These are phyloP conservation scores for Alternaria solani DNA, from an alignment of 2,329 filamentous ascomycete genomes.

Conservation along the genomic window DNA sequence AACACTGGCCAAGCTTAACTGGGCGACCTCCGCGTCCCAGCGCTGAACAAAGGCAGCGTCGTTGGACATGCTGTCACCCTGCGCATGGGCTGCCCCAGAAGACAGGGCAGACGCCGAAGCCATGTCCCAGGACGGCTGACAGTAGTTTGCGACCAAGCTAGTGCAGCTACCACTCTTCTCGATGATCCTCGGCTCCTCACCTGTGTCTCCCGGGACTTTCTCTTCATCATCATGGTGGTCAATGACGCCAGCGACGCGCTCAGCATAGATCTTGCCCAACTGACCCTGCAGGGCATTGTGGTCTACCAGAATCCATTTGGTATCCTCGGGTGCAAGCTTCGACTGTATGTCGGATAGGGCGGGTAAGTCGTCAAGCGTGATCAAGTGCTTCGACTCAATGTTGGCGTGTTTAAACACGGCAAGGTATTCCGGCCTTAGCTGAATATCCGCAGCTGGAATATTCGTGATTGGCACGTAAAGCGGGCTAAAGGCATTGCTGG, in stretches of 20 bases:
- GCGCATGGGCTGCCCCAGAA: conserved; percentile 49
- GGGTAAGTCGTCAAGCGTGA: conserved; percentile 69
- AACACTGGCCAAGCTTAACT: conserved; percentile 73
- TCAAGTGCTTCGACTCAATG: conserved; percentile 67
- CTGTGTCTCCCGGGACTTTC: conserved; percentile 57
- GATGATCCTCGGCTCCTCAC: conserved; percentile 66
- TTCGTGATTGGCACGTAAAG: conserved; percentile 78
- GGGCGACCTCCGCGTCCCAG: conserved; percentile 68
- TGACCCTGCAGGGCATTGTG: conserved; percentile 76
- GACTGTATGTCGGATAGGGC: conserved; percentile 60
- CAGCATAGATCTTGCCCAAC: conserved; percentile 63
- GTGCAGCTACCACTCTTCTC: conserved; percentile 75
- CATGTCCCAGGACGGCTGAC: conserved; percentile 65
- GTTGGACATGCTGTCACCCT: conserved; percentile 49
- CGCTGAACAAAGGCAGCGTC: conserved; percentile 46
- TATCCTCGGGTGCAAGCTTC: conserved; percentile 61
- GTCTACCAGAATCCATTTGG: conserved; percentile 78
- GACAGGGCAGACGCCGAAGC: conserved; percentile 54
- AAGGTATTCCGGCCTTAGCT: conserved; percentile 75
- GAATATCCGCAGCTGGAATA: conserved; percentile 71
- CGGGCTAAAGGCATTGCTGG: conserved; percentile 53
- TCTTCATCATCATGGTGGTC: conserved; percentile 83
- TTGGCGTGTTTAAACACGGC: conserved; percentile 70
- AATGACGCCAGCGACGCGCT: conserved; percentile 69
- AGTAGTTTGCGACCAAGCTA: conserved; percentile 72